A percentile compares a stretch with the other conserved stretches of the same genome.
These are phyloP conservation scores for Penicillium daleae DNA, from an alignment of 495 filamentous ascomycete genomes.

Conservation along the genomic window DNA sequence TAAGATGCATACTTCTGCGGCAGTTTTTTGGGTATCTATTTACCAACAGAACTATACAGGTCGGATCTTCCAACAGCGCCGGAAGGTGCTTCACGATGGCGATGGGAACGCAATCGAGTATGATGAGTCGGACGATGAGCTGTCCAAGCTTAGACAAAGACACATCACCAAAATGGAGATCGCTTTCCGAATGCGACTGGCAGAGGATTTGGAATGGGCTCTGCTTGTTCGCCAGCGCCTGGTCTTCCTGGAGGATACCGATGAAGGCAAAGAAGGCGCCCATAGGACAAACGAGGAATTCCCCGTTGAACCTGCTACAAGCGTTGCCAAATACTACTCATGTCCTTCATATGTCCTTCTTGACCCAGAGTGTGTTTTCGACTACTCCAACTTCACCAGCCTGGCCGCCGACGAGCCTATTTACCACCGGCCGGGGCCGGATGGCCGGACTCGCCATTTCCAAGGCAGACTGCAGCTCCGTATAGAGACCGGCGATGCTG, in stretches of 20 bases:
- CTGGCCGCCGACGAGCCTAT: neutral
- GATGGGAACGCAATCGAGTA: neutral
- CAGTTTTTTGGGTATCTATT: neutral
- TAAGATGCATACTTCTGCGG: neutral
- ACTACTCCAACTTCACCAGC: neutral
- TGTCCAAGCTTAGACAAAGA: neutral
- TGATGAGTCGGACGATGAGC: neutral
- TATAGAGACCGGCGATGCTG: neutral
- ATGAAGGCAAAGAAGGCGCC: neutral
- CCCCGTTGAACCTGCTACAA: neutral
- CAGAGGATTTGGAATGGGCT: neutral
- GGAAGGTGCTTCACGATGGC: neutral
- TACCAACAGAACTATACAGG: neutral
- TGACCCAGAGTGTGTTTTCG: neutral
- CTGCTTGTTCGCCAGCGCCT: neutral
- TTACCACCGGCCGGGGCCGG: neutral
- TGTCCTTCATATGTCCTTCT: neutral
- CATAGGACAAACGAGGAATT: neutral
- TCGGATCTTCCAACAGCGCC: neutral
- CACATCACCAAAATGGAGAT: neutral
- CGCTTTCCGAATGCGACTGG: neutral
- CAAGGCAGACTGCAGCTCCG: neutral
- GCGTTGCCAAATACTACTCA: neutral
- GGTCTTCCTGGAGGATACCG: neutral
- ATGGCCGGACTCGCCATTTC: neutral